Evolutionary conservation across 768 basidiomycete species (phyloP).

Genomic region (Myochromella boudieri): DNA sequence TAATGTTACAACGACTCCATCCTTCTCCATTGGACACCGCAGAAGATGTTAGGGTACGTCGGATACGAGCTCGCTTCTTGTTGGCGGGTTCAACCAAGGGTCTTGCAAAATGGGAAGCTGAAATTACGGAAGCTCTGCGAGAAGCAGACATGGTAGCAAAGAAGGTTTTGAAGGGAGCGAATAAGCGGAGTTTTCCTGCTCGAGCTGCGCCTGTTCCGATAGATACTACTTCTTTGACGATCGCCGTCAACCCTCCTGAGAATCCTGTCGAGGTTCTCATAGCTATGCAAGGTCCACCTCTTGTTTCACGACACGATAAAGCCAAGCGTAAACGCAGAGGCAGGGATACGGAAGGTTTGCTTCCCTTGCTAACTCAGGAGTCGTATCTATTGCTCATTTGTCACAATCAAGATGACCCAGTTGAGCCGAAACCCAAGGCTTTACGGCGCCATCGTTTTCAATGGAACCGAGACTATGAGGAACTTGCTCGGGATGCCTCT

Average conservation of each 20-base stretch:
- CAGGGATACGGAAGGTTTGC: constrained; percentile 30
- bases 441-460: constrained; percentile 67
- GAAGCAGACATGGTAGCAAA: constrained; percentile 53
- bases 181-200: constrained; percentile 18
- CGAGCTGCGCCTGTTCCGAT: constrained; percentile 21
- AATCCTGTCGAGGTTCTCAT: constrained; percentile 53
- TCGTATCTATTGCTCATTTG: neutral
- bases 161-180: constrained; percentile 37
- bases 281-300: constrained; percentile 47
- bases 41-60: constrained; percentile 49
- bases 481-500: constrained; percentile 82
- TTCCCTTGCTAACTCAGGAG: neutral
- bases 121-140: constrained; percentile 53
- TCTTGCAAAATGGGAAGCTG: constrained; percentile 59
- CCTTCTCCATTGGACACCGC: constrained; percentile 50
- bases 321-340: constrained; percentile 33
- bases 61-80: constrained; percentile 56
- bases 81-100: constrained; percentile 54
- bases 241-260: constrained; percentile 45
- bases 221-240: constrained; percentile 32
- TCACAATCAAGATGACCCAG: constrained; percentile 3
- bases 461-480: constrained; percentile 88
- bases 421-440: constrained; percentile 20
- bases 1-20: constrained; percentile 53
- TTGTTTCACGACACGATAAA: constrained; percentile 23